Percentiles rank a stretch among this genome's conserved stretches.
These are phyloP conservation scores for Teunomyces tritomae DNA, from an alignment of 805 yeast genomes.

Conservation along the genomic window DNA sequence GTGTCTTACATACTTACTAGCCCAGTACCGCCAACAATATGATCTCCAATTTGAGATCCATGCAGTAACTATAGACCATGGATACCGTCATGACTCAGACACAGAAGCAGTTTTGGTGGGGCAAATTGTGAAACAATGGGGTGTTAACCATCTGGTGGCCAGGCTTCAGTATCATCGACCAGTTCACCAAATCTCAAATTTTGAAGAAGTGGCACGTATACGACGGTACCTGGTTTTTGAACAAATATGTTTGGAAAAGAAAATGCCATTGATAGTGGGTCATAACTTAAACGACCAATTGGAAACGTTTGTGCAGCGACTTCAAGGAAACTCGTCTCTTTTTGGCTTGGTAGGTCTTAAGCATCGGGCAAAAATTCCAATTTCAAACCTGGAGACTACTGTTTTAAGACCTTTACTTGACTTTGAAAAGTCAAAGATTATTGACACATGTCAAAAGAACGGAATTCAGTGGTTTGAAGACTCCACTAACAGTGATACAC, in stretches of 20 bases:
- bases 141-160: slow-evolving; percentile 30
- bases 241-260: slow-evolving; percentile 34
- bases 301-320: slow-evolving; percentile 64
- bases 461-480: slow-evolving; percentile 68
- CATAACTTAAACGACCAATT: slow-evolving; percentile 72
- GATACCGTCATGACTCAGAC: slow-evolving; percentile 46
- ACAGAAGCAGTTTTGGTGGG: slow-evolving; percentile 49
- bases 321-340: slow-evolving; percentile 37
- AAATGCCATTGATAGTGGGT: slow-evolving; percentile 51
- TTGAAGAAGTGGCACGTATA: slow-evolving; percentile 61
- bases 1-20: slow-evolving; percentile 56
- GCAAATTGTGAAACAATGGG: slow-evolving; percentile 29
- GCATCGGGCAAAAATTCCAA: slow-evolving; percentile 24
- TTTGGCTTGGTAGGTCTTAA: slow-evolving; percentile 62
- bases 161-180: slow-evolving; percentile 20
- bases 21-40: slow-evolving; percentile 28
- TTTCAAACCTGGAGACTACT: slow-evolving; percentile 10
- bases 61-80: slow-evolving; percentile 70
- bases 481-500: slow-evolving; percentile 52
- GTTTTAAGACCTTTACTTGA: slow-evolving; percentile 54
- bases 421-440: slow-evolving; percentile 43
- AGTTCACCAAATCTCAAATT: slow-evolving; percentile 33
- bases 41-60: slow-evolving; percentile 31
- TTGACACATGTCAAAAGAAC: slow-evolving; percentile 41
- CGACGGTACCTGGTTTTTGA: slow-evolving; percentile 48